These are phyloP conservation scores for Geotrichum candidum DNA, from an alignment of 1,139 yeast species.

Conservation along the genomic window DNA sequence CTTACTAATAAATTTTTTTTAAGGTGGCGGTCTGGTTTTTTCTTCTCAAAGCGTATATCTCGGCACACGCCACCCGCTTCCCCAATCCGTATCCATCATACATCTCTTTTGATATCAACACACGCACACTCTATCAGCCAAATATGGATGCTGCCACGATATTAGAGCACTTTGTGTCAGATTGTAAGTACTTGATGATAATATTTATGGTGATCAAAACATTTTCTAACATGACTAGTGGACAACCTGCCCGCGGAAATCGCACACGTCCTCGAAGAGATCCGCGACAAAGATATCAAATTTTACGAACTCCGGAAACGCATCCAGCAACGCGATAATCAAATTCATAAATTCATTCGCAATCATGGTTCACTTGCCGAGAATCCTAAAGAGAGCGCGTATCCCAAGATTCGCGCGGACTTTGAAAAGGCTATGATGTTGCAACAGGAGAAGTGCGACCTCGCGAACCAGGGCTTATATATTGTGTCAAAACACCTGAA, in stretches of 20 bases:
- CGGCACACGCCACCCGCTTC: not conserved
- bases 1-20: not conserved
- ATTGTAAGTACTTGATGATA: conserved; percentile 32
- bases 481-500: conserved; percentile 67
- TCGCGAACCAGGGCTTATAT: conserved; percentile 80
- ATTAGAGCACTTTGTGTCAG: conserved; percentile 69
- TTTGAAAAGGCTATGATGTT: conserved; percentile 53
- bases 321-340: conserved; percentile 62
- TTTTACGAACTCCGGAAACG: conserved; percentile 62
- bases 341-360: conserved; percentile 73
- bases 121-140: not conserved
- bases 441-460: conserved; percentile 70
- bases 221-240: conserved; percentile 29
- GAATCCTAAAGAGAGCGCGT: conserved; percentile 76
- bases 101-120: not conserved
- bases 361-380: conserved; percentile 77
- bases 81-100: not conserved
- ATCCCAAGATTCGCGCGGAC: conserved; percentile 64
- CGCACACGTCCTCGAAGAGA: conserved; percentile 71
- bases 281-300: conserved; percentile 62
- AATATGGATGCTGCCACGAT: conserved; percentile 68
- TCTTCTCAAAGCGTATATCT: not conserved
- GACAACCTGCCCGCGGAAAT: conserved; percentile 89
- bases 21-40: not conserved
- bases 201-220: not conserved